Evolutionary conservation across 2,329 filamentous ascomycete genomes (phyloP), one percentile per base, ranked within the genome.

Genomic region (Venturia asperata): DNA sequence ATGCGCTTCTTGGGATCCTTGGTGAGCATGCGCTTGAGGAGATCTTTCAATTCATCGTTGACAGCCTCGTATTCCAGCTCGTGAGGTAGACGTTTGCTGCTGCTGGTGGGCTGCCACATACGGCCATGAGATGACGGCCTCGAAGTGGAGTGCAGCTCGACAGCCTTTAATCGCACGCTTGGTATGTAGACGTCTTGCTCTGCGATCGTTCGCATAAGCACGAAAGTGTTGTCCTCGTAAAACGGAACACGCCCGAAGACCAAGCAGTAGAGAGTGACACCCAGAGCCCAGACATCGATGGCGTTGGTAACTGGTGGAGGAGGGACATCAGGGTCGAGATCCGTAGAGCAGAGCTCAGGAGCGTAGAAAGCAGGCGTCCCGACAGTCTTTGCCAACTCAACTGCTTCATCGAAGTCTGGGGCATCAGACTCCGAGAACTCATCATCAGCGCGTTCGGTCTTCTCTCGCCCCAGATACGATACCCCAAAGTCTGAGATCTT

Each of bases 401-500:
- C 86, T 68, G 96, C 92, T 73, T 97, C 91, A 70, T 97, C 92
- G 66, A 96, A 86, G 71, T 96, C 91, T 49, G 86, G 87, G 13
- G 90, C 89, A 74, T 97, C 92, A 0, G 88, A 90, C 73, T 95
- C 90, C 4, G 88, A 88, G 80, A 87, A 67, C 78, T 87, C 76
- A 66, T 92, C 88, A 45, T 86, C 83, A 70, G 95, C 91, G 64
- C 89, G 55, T 60, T 96, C 91, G 47, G 90, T 84, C 66, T 92
- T 89, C 1, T 91, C 91, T 62, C 91, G 87, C 37, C 94, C 94
- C 68, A 99, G 91, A 75, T 97, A 99, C 0, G 94, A 99, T 1
- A 99, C 94, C 41, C 94, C 94, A 78, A 99, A 99, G 73, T 99
- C 94, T 5, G 94, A 97, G 67, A 99, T 99, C 80, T 99, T 99